A percentile compares a stretch with the other conserved stretches of the same genome.
phyloP scores from a whole-genome alignment of 1,284 basidiomycete species.

The Inonotus hispidus region DNA sequence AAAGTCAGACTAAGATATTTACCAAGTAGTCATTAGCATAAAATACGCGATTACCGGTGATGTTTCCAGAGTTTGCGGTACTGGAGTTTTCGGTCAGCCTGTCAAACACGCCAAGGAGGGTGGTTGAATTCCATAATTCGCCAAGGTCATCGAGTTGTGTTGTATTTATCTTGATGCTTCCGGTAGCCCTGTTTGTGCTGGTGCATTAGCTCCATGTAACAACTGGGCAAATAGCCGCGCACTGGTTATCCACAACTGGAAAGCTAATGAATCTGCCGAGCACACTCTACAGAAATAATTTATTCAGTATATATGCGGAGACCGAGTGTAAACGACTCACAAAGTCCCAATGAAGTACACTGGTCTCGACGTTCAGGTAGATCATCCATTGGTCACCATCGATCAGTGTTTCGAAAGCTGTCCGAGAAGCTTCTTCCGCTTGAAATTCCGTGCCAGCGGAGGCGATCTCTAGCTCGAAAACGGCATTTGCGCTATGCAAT shows the following conservation, averaged over 20 bases:
- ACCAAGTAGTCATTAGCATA: conserved; percentile 69
- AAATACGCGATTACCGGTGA: conserved; percentile 60
- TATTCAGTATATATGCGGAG: not conserved
- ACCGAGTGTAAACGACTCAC: conserved; percentile 32
- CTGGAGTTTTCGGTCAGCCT: conserved; percentile 33
- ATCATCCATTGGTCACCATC: conserved; percentile 63
- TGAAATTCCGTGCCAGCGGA: conserved; percentile 51
- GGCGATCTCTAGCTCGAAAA: conserved; percentile 45
- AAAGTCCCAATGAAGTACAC: conserved; percentile 61
- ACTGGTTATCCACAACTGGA: conserved; percentile 55
- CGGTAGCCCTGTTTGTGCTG: conserved; percentile 40
- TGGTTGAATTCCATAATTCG: conserved; percentile 41
- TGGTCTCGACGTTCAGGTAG: conserved; percentile 49
- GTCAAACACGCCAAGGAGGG: conserved; percentile 37
- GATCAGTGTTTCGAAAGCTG: conserved; percentile 45
- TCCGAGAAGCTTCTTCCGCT: conserved; percentile 33
- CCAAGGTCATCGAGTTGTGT: conserved; percentile 49
- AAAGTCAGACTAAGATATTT: conserved; percentile 12
- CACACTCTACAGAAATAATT: conserved; percentile 38
- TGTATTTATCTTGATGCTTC: conserved; percentile 52
- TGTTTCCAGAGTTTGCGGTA: conserved; percentile 52
- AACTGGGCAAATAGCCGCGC: conserved; percentile 20
- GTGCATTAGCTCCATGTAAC: not conserved
- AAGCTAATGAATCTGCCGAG: conserved; percentile 60
- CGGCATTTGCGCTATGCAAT: conserved; percentile 40